Evolutionary conservation across 2,329 filamentous ascomycete species (phyloP).

Genomic region (Xylaria sp.): DNA sequence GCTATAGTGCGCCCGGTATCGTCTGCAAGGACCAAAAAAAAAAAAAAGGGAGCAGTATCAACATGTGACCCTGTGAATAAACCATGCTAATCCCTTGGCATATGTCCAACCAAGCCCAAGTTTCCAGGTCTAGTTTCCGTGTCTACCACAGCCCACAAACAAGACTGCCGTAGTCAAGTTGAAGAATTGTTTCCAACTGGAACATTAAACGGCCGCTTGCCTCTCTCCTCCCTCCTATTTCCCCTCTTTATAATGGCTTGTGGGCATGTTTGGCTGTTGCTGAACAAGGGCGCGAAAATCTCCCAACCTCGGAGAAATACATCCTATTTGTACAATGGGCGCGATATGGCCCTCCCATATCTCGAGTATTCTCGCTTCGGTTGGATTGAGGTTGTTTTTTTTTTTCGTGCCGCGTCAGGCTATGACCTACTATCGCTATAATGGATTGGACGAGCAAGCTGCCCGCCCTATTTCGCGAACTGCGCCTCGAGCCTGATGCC

Average conservation of each 20-base stretch:
- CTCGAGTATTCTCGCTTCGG: neutral
- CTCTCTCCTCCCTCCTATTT: neutral
- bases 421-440: neutral
- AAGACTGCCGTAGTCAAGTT: neutral
- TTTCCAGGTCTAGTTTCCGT: conserved; percentile 26
- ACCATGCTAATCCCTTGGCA: neutral
- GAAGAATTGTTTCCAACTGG: conserved; percentile 4
- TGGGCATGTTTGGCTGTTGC: conserved; percentile 1
- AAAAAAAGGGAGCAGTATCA: conserved; percentile 13
- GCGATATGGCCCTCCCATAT: conserved; percentile 1
- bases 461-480: neutral
- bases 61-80: conserved; percentile 9
- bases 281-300: neutral
- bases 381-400: neutral
- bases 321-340: conserved; percentile 27
- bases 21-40: conserved; percentile 18
- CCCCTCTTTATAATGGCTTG: neutral
- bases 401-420: neutral
- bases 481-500: neutral
- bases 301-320: neutral
- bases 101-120: conserved; percentile 26
- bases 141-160: conserved; percentile 2
- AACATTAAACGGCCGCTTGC: neutral
- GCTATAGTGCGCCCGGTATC: conserved; percentile 22
- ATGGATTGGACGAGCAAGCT: neutral